A percentile compares a stretch with the other conserved stretches of the same genome.
Conservation (phyloP, 2,329 filamentous ascomycete genomes). For the Mycocentrospora acerina region DNA sequence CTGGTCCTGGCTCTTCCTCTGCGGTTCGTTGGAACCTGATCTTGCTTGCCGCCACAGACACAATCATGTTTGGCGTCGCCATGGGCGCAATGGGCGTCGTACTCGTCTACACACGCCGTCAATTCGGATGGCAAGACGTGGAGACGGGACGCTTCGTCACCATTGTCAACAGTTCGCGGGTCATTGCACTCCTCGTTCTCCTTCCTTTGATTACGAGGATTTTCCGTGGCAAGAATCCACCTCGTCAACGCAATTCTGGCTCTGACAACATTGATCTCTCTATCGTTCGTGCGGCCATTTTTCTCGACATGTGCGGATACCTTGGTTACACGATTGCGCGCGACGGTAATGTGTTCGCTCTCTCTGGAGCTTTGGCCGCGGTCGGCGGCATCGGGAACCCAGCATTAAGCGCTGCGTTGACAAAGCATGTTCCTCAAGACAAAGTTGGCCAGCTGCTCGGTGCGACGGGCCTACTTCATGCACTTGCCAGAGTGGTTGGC, state of each 20-base stretch:
- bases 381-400: conserved; percentile 84
- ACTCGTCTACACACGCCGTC: conserved; percentile 77
- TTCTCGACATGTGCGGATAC: conserved; percentile 76
- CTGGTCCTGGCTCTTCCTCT: conserved; percentile 60
- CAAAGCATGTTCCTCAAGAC: conserved; percentile 85
- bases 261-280: conserved; percentile 76
- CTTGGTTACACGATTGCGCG: conserved; percentile 71
- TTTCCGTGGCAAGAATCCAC: conserved; percentile 60
- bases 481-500: conserved; percentile 73
- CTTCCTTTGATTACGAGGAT: conserved; percentile 77
- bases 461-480: conserved; percentile 82
- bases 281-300: conserved; percentile 71
- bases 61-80: conserved; percentile 75
- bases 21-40: conserved; percentile 78
- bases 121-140: conserved; percentile 80
- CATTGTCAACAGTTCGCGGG: conserved; percentile 73
- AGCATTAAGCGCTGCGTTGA: conserved; percentile 79
- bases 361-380: conserved; percentile 71
- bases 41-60: conserved; percentile 76
- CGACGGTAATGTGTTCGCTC: conserved; percentile 64
- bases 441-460: conserved; percentile 85
- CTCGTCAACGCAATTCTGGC: conserved; percentile 54
- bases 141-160: conserved; percentile 82
- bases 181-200: conserved; percentile 71
- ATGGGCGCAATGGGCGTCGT: conserved; percentile 82